Evolutionary conservation across 2,329 filamentous ascomycete species (phyloP).

Genomic region (Trichocomaceae sp.): DNA sequence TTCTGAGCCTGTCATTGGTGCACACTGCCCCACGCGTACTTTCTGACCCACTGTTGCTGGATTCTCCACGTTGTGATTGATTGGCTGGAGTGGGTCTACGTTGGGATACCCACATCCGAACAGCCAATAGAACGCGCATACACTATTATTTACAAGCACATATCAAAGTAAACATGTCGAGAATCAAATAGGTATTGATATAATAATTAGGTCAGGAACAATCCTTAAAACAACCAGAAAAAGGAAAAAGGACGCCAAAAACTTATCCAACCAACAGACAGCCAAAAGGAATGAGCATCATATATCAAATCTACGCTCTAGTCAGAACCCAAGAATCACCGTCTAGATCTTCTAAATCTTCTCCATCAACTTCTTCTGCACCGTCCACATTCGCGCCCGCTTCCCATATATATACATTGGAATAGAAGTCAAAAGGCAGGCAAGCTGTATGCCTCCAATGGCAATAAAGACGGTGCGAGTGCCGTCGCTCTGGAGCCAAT

Average conservation of each 20-base stretch:
- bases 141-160: too few species aligned
- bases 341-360: constrained; percentile 47
- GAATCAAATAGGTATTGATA: not conserved
- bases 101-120: not conserved
- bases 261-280: too few species aligned
- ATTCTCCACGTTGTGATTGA: not conserved
- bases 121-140: too few species aligned
- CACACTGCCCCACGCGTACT: not conserved
- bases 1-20: not conserved
- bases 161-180: too few species aligned
- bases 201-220: not conserved
- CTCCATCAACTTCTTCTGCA: constrained; percentile 79
- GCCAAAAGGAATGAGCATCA: too few species aligned
- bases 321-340: not conserved
- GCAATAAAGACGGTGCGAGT: constrained; percentile 72
- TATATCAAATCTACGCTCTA: not conserved
- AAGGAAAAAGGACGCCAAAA: not conserved
- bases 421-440: constrained; percentile 65
- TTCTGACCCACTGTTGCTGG: not conserved
- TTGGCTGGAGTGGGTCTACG: not conserved
- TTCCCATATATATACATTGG: constrained; percentile 96
- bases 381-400: constrained; percentile 88
- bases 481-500: constrained; percentile 72
- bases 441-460: constrained; percentile 78
- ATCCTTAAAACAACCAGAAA: not conserved